Percentiles rank a stretch among this genome's conserved stretches.
Conservation (phyloP, 192 early-diverging fungal genomes). For the Entomortierella parvispora region DNA sequence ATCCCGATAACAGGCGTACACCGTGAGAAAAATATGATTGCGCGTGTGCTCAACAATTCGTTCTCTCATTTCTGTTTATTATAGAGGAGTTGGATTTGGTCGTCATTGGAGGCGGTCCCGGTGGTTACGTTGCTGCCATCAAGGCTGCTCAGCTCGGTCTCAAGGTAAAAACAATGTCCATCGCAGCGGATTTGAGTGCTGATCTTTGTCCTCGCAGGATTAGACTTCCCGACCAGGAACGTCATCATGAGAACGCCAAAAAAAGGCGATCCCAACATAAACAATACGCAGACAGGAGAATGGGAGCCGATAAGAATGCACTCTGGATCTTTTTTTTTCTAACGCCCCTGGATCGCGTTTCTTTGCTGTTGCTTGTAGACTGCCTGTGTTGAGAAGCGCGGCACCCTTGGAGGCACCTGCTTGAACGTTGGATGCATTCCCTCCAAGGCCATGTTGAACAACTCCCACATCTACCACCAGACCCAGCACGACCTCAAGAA, state of each 20-base stretch:
- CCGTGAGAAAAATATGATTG: slow-evolving; percentile 37
- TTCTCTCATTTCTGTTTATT: slow-evolving; percentile 1
- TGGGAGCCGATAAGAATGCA: too few relatives aligned
- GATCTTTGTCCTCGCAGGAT: too few relatives aligned
- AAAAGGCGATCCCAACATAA: too few relatives aligned
- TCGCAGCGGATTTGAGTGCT: too few relatives aligned
- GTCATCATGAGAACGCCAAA: not conserved
- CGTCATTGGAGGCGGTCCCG: slow-evolving; percentile 96
- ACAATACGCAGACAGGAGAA: too few relatives aligned
- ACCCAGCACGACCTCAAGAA: slow-evolving; percentile 91
- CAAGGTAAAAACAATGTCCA: too few relatives aligned
- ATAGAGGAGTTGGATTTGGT: slow-evolving; percentile 79
- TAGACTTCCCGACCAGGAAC: not conserved
- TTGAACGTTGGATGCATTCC: slow-evolving; percentile 99
- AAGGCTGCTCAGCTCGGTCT: slow-evolving; percentile 98
- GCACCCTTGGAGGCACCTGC: slow-evolving; percentile 96
- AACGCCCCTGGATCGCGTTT: too few relatives aligned
- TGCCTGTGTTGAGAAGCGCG: slow-evolving; percentile 96
- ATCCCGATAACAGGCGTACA: slow-evolving; percentile 10
- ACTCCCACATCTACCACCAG: slow-evolving; percentile 97
- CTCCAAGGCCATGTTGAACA: slow-evolving; percentile 98
- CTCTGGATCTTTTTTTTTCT: too few relatives aligned
- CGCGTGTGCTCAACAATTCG: not conserved
- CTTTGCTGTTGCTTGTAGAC: slow-evolving; percentile 63
- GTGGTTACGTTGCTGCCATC: slow-evolving; percentile 98